Percentiles rank a stretch among this genome's conserved stretches.
Conservation (phyloP, 768 basidiomycete species). For the Suillus ampliporus region DNA sequence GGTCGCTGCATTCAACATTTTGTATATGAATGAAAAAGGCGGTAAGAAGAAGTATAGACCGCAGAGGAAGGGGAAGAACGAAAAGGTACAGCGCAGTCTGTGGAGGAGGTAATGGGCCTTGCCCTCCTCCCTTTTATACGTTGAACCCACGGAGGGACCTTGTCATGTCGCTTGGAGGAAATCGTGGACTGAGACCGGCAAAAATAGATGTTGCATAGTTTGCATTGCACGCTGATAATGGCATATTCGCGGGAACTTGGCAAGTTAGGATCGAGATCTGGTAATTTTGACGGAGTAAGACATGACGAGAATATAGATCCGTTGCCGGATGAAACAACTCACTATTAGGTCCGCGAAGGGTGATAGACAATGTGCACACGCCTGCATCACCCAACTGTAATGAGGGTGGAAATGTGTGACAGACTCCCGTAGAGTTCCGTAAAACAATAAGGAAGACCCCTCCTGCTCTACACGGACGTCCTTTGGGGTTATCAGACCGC, state of each 20-base stretch:
- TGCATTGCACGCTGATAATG: constrained; percentile 36
- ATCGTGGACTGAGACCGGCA: constrained; percentile 25
- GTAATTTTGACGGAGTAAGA: constrained; percentile 32
- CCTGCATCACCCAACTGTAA: not conserved
- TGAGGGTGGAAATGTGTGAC: constrained; percentile 13
- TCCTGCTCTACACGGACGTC: not conserved
- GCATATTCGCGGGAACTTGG: constrained; percentile 41
- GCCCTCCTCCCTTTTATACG: constrained; percentile 37
- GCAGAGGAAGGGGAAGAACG: constrained; percentile 9
- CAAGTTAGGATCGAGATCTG: constrained; percentile 34
- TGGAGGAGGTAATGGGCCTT: constrained; percentile 20
- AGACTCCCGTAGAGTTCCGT: constrained; percentile 4
- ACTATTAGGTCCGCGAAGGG: constrained; percentile 8
- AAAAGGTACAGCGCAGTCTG: constrained; percentile 13
- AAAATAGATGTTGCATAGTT: constrained; percentile 40
- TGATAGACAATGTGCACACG: constrained; percentile 10
- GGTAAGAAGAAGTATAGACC: not conserved
- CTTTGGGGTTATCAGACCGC: no score
- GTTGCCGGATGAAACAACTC: constrained; percentile 24
- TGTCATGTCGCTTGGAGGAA: constrained; percentile 11
- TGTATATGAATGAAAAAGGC: not conserved
- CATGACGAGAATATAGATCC: constrained; percentile 38
- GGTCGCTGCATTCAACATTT: constrained; percentile 38
- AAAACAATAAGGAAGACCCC: constrained; percentile 24
- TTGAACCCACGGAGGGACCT: constrained; percentile 10